Conservation (phyloP, 2,329 filamentous ascomycete genomes). For the Magnaporthales sp. region DNA sequence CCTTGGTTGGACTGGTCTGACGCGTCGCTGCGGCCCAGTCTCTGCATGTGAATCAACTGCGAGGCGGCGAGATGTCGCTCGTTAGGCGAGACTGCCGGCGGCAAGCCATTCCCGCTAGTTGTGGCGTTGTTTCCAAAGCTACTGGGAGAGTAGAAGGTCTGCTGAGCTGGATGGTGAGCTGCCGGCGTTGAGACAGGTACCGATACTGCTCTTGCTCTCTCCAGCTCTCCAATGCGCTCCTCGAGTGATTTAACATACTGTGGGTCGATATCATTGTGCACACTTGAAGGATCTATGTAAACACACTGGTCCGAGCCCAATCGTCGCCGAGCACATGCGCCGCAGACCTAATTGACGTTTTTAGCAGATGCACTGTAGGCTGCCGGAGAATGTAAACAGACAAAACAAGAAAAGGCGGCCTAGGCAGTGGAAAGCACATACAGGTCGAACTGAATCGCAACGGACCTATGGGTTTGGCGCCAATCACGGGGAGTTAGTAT, state of each 20-base stretch:
- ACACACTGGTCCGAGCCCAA: constrained; percentile 5
- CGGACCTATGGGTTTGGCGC: neutral
- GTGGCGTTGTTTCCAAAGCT: neutral
- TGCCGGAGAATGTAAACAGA: neutral
- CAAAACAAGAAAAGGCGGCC: neutral
- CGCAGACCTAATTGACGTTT: neutral
- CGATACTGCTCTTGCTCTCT: neutral
- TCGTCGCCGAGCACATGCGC: constrained; percentile 3
- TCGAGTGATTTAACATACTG: constrained; percentile 7
- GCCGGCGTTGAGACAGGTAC: neutral
- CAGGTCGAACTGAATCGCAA: constrained; percentile 5
- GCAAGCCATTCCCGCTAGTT: neutral
- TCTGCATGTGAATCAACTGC: constrained; percentile 5
- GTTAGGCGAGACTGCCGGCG: neutral
- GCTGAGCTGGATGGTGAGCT: neutral
- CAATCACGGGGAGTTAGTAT: neutral
- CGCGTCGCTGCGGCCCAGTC: neutral
- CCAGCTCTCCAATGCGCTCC: constrained; percentile 7
- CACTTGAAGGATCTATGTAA: neutral
- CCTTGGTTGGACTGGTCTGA: neutral
- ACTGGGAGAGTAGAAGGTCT: neutral
- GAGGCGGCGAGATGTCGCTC: constrained; percentile 3
- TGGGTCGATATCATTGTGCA: constrained; percentile 1
- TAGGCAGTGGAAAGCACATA: neutral
- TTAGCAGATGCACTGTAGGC: neutral